phyloP scores from a whole-genome alignment of 495 filamentous ascomycete genomes.

The Aspergillus steynii region DNA sequence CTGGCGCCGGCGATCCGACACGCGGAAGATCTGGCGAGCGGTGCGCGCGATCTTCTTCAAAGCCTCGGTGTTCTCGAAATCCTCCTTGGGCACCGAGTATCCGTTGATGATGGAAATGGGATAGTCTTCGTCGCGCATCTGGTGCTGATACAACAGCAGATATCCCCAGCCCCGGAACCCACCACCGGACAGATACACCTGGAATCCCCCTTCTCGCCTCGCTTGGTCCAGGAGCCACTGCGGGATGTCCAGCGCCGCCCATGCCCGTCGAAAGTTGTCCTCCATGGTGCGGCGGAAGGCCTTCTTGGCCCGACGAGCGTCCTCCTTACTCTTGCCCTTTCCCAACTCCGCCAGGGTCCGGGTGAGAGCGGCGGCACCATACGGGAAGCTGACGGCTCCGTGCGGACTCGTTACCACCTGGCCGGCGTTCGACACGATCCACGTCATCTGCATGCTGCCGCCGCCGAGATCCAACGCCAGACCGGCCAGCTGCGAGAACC shows the following conservation, averaged over 20 bases:
- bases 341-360: constrained; percentile 55
- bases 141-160: constrained; percentile 63
- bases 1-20: constrained; percentile 75
- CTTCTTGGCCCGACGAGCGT: constrained; percentile 30
- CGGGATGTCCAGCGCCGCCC: constrained; percentile 57
- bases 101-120: constrained; percentile 85
- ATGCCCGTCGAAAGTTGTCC: constrained; percentile 59
- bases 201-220: constrained; percentile 54
- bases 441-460: constrained; percentile 88
- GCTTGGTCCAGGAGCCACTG: constrained; percentile 45
- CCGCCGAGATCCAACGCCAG: constrained; percentile 89
- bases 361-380: constrained; percentile 80
- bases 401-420: constrained; percentile 50
- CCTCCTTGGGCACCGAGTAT: constrained; percentile 61
- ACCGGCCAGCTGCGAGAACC: constrained; percentile 63
- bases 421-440: constrained; percentile 62
- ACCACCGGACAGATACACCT: constrained; percentile 81
- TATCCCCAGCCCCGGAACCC: constrained; percentile 92
- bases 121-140: constrained; percentile 68
- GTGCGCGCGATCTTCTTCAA: constrained; percentile 54
- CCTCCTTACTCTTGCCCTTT: constrained; percentile 30
- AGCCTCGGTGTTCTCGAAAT: constrained; percentile 61
- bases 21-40: constrained; percentile 64
- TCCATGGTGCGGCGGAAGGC: constrained; percentile 58
- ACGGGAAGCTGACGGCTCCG: constrained; percentile 65